A percentile compares a stretch with the other conserved stretches of the same genome.
Evolutionary conservation across 2,329 filamentous ascomycete genomes (phyloP).

Genomic region (Reticulascus tulasneorum): DNA sequence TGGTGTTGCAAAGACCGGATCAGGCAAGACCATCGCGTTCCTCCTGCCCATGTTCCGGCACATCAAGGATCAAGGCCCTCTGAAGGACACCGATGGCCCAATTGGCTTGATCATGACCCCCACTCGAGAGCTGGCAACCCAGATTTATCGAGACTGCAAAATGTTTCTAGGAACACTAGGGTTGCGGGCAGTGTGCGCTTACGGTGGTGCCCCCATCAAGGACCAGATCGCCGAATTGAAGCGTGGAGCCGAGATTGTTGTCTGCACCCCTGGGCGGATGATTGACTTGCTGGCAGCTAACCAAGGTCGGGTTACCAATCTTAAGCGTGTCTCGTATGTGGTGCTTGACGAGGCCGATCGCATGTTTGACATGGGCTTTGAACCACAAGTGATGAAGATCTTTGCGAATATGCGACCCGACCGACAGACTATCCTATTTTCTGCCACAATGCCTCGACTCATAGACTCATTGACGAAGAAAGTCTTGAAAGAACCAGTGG

Average conservation of each 20-base stretch:
- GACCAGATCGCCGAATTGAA: constrained; percentile 97
- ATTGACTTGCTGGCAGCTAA: constrained; percentile 94
- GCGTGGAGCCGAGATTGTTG: constrained; percentile 89
- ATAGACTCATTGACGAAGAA: constrained; percentile 91
- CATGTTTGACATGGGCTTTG: constrained; percentile 99
- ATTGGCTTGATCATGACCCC: constrained; percentile 89
- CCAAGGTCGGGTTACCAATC: constrained; percentile 87
- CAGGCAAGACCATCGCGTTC: constrained; percentile 95
- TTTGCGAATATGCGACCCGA: constrained; percentile 88
- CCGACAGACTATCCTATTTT: constrained; percentile 91
- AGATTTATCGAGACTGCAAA: constrained; percentile 93
- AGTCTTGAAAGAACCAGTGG: constrained; percentile 76
- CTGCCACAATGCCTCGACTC: constrained; percentile 89
- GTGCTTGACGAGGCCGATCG: constrained; percentile 96
- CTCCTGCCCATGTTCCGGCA: constrained; percentile 96
- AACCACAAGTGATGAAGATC: constrained; percentile 96
- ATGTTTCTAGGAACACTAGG: constrained; percentile 86
- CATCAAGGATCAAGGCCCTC: constrained; percentile 84
- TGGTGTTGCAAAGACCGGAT: constrained; percentile 95
- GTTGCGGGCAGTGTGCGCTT: constrained; percentile 84
- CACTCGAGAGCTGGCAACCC: constrained; percentile 86
- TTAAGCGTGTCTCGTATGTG: constrained; percentile 85
- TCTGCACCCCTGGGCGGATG: constrained; percentile 91
- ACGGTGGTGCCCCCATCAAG: constrained; percentile 92
- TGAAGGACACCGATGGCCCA: constrained; percentile 82